These are phyloP conservation scores for Hyparrhenia diplandra DNA, from an alignment of 176 grass and related monocot genomes.

Conservation along the genomic window DNA sequence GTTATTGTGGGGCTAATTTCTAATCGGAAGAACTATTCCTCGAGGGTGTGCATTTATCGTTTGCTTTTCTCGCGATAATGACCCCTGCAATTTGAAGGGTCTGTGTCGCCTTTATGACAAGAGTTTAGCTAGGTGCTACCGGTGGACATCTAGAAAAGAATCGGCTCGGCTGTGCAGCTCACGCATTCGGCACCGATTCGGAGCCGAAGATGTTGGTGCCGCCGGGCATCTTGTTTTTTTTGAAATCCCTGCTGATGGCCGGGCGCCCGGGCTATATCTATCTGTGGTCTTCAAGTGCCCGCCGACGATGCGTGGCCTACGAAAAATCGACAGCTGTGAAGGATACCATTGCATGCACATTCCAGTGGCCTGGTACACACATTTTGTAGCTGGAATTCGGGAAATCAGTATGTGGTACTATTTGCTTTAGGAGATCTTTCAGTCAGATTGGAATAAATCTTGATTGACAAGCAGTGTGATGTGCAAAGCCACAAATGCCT, in stretches of 20 bases:
- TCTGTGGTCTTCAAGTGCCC: neutral
- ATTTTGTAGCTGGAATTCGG: neutral
- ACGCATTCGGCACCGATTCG: too few relatives aligned
- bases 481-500: neutral
- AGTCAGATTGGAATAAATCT: neutral
- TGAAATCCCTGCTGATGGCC: neutral
- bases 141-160: neutral
- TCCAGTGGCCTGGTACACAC: neutral
- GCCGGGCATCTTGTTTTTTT: neutral
- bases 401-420: too few relatives aligned
- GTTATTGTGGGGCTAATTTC: neutral
- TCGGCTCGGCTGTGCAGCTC: too few relatives aligned
- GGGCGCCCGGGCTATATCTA: neutral
- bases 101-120: neutral
- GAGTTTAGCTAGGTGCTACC: neutral
- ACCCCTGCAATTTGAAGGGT: neutral
- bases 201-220: neutral
- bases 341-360: neutral
- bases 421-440: neutral
- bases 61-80: neutral
- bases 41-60: neutral
- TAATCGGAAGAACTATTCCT: neutral
- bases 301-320: neutral
- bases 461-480: neutral
- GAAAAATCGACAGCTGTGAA: slow-evolving; percentile 11